Conservation (phyloP, 768 basidiomycete genomes). For the Suillus subalutaceus region DNA sequence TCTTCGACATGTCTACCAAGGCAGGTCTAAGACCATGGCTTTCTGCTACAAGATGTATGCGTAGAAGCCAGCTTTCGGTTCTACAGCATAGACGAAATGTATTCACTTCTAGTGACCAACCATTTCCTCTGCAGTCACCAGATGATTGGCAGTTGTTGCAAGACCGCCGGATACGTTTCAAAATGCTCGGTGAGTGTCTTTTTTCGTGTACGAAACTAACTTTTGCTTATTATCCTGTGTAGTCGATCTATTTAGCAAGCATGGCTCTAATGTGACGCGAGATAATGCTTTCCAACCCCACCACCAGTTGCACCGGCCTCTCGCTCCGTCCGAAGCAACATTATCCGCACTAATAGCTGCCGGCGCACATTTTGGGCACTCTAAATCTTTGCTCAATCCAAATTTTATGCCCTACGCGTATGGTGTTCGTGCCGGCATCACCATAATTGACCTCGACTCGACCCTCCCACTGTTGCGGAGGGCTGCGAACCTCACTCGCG, state of each 20-base stretch:
- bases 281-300: constrained; percentile 75
- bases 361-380: constrained; percentile 94
- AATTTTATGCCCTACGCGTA: constrained; percentile 93
- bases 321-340: constrained; percentile 63
- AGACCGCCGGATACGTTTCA: constrained; percentile 55
- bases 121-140: constrained; percentile 43
- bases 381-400: constrained; percentile 80
- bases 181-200: constrained; percentile 52
- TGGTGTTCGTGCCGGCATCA: constrained; percentile 86
- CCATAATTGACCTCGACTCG: constrained; percentile 93
- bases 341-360: constrained; percentile 90
- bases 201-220: constrained; percentile 13
- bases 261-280: constrained; percentile 78
- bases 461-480: constrained; percentile 91
- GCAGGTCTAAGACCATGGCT: constrained; percentile 24
- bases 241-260: constrained; percentile 66
- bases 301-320: constrained; percentile 66
- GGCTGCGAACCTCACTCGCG: constrained; percentile 85
- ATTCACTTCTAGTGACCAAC: constrained; percentile 6
- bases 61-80: constrained; percentile 11
- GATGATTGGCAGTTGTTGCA: constrained; percentile 72
- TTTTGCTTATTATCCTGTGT: constrained; percentile 17
- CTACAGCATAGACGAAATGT: not conserved
- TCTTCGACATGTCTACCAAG: constrained; percentile 30
- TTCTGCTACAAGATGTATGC: constrained; percentile 26